Evolutionary conservation across 2,329 filamentous ascomycete genomes (phyloP).

Genomic region (Aotearoamyces nothofagi): DNA sequence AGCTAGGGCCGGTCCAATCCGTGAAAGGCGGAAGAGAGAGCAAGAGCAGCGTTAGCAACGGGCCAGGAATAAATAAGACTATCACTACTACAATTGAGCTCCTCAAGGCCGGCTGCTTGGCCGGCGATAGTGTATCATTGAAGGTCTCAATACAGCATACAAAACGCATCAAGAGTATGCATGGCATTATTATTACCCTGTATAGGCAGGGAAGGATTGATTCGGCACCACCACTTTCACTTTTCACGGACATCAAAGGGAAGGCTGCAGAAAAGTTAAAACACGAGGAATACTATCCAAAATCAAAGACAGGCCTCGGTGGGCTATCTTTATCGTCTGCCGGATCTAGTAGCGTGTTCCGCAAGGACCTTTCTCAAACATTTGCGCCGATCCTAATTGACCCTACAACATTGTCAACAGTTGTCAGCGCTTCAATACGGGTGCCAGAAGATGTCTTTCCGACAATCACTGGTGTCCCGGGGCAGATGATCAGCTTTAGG

Average conservation of each 20-base stretch:
- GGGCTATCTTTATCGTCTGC: constrained; percentile 77
- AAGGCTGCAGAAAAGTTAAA: constrained; percentile 53
- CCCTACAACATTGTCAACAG: constrained; percentile 60
- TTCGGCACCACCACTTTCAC: constrained; percentile 40
- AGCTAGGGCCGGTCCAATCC: constrained; percentile 20
- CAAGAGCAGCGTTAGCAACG: constrained; percentile 31
- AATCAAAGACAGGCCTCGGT: constrained; percentile 72
- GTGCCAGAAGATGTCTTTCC: constrained; percentile 86
- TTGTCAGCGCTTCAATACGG: constrained; percentile 68
- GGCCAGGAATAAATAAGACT: constrained; percentile 51
- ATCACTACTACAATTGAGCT: constrained; percentile 81
- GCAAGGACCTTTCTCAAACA: constrained; percentile 83
- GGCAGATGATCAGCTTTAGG: constrained; percentile 87
- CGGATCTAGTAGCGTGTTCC: constrained; percentile 80
- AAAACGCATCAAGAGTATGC: constrained; percentile 77
- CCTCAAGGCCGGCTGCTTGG: constrained; percentile 66
- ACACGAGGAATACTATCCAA: constrained; percentile 66
- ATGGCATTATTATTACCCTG: constrained; percentile 83
- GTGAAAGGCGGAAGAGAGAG: constrained; percentile 27
- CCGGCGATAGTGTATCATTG: constrained; percentile 70
- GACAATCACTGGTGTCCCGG: constrained; percentile 78
- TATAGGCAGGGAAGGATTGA: constrained; percentile 88
- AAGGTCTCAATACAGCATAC: constrained; percentile 75
- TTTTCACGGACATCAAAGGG: constrained; percentile 34
- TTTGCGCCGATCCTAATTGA: constrained; percentile 83